Evolutionary conservation across 352 stramenopile species (phyloP).

Genomic region (Blastocystis sp.): DNA sequence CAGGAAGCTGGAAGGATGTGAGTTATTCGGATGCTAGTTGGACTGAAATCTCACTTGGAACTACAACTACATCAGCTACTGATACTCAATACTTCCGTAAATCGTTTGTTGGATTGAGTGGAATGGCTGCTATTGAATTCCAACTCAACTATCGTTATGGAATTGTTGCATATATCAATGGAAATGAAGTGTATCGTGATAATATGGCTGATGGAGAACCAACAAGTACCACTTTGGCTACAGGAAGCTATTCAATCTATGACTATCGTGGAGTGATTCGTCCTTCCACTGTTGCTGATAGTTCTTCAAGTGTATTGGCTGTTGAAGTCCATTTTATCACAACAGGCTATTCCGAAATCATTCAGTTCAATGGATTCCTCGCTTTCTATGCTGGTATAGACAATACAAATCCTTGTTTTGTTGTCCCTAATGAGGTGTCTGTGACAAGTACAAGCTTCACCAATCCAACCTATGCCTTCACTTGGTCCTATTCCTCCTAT

Average conservation of each 20-base stretch:
- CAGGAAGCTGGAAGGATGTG: not conserved
- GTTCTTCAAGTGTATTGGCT: too few species aligned
- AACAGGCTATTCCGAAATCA: too few species aligned
- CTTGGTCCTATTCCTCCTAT: too few species aligned
- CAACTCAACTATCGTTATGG: not conserved
- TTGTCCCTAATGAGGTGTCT: not conserved
- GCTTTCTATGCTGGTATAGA: too few species aligned
- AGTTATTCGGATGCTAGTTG: conserved; percentile 3
- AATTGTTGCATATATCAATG: too few species aligned
- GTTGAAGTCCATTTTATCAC: too few species aligned
- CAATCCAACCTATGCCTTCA: too few species aligned
- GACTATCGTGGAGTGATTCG: not conserved
- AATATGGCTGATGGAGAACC: not conserved
- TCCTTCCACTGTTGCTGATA: too few species aligned
- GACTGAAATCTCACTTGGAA: not conserved
- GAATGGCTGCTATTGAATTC: conserved; percentile 19
- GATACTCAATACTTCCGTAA: conserved; percentile 45
- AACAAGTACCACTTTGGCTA: not conserved
- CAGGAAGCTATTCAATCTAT: not conserved
- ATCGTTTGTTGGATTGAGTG: not conserved
- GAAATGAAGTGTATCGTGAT: too few species aligned
- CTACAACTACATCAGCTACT: not conserved
- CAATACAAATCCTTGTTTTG: not conserved
- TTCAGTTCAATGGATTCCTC: too few species aligned
- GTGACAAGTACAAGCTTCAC: too few species aligned